phyloP scores from a whole-genome alignment of 129 eudicot genomes.

The Daucus carota region DNA sequence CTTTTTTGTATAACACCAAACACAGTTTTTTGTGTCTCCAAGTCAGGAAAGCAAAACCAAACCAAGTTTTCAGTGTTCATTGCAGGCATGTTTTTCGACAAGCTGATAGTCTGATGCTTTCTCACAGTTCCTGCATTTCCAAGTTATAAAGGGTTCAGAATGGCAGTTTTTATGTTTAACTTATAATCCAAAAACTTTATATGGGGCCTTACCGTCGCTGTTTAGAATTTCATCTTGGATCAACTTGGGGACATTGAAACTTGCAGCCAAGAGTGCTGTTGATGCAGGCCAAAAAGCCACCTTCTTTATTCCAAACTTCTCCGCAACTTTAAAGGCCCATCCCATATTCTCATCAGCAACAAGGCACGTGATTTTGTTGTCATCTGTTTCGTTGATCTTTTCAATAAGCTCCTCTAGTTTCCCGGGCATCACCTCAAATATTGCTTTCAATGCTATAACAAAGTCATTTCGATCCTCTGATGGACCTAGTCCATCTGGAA shows the following conservation, averaged over 20 bases:
- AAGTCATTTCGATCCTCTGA: conserved; percentile 43
- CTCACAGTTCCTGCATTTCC: conserved; percentile 25
- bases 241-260: conserved; percentile 3
- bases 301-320: conserved; percentile 6
- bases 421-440: conserved; percentile 21
- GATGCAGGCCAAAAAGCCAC: conserved; percentile 17
- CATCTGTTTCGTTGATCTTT: conserved; percentile 20
- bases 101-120: conserved; percentile 21
- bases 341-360: conserved; percentile 19
- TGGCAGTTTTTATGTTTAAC: background rate
- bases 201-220: conserved; percentile 9
- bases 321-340: conserved; percentile 15
- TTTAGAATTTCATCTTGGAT: conserved; percentile 11
- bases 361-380: conserved; percentile 32
- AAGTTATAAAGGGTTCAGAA: background rate
- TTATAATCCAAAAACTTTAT: background rate
- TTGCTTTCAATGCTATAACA: conserved; percentile 16
- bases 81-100: conserved; percentile 40
- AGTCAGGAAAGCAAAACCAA: conserved; percentile 31
- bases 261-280: conserved; percentile 3
- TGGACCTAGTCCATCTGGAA: conserved; percentile 60
- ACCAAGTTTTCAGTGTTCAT: conserved; percentile 27
- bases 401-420: conserved; percentile 36
- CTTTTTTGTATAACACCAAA: conserved; percentile 5
- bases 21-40: background rate